Evolutionary conservation across 345 rosid species (phyloP).

Genomic region (Moringa oleifera): DNA sequence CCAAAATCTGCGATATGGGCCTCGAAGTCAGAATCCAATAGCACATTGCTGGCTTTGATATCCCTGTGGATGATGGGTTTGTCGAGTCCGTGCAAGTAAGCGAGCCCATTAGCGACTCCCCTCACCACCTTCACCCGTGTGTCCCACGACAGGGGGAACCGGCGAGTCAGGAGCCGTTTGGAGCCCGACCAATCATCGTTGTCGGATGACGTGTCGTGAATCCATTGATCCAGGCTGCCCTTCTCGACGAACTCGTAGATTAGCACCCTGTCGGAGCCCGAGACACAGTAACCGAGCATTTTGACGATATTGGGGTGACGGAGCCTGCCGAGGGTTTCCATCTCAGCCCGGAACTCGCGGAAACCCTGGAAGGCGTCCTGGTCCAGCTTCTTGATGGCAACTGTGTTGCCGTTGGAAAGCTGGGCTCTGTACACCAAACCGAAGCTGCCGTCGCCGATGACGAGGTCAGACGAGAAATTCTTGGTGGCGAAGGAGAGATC

Average conservation of each 20-base stretch:
- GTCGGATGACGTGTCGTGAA: conserved; percentile 38
- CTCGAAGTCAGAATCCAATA: conserved; percentile 48
- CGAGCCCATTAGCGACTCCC: conserved; percentile 68
- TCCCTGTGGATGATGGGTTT: conserved; percentile 82
- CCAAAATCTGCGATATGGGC: conserved; percentile 89
- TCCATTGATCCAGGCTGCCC: conserved; percentile 78
- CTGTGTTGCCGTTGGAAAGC: conserved; percentile 49
- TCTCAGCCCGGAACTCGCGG: conserved; percentile 81
- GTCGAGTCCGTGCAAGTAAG: conserved; percentile 57
- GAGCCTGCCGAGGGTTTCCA: conserved; percentile 70
- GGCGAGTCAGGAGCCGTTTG: neutral
- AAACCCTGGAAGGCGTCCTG: conserved; percentile 83
- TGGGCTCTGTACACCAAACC: conserved; percentile 71
- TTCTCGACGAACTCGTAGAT: conserved; percentile 73
- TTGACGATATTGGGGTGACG: conserved; percentile 63
- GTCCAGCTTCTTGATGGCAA: conserved; percentile 79
- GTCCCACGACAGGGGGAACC: conserved; percentile 44
- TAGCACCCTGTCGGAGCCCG: conserved; percentile 58
- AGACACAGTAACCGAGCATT: conserved; percentile 70
- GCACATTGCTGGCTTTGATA: conserved; percentile 75
- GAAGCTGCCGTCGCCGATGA: conserved; percentile 91
- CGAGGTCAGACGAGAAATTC: conserved; percentile 57
- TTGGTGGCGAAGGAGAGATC: conserved; percentile 57
- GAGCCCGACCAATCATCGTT: conserved; percentile 11
- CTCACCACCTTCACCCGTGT: conserved; percentile 39